phyloP scores from a whole-genome alignment of 768 basidiomycete genomes.

The Exidia glandulosa region DNA sequence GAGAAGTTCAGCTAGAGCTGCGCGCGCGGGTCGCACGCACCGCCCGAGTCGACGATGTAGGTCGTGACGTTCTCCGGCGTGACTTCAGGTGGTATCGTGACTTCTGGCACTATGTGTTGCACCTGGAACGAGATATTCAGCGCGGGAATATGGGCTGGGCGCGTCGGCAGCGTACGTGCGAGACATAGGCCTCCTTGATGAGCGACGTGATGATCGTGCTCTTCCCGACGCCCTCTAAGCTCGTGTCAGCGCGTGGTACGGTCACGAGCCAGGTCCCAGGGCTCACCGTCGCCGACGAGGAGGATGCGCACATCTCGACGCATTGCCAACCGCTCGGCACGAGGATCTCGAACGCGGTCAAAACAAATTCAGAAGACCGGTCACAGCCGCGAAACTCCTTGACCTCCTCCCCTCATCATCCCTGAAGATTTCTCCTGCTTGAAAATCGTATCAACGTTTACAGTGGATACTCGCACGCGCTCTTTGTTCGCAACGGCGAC shows the following conservation, averaged over 20 bases:
- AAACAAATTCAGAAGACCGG: neutral
- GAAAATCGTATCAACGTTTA: neutral
- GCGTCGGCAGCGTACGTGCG: conserved; percentile 49
- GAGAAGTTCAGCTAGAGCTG: neutral
- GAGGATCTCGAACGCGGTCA: neutral
- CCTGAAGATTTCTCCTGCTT: too few species aligned
- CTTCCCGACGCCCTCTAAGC: conserved; percentile 90
- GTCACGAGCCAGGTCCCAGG: neutral
- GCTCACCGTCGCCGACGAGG: conserved; percentile 85
- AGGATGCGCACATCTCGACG: conserved; percentile 89
- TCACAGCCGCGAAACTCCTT: too few species aligned
- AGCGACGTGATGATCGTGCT: conserved; percentile 93
- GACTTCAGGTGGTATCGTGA: conserved; percentile 95
- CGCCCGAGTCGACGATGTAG: conserved; percentile 94
- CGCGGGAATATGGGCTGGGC: neutral
- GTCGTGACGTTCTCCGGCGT: conserved; percentile 97
- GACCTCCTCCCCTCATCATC: too few species aligned
- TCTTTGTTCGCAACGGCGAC: neutral
- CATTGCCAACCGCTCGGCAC: conserved; percentile 30
- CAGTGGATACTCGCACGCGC: neutral
- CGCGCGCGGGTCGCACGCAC: conserved; percentile 33
- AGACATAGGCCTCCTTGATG: conserved; percentile 90
- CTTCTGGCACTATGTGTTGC: conserved; percentile 90
- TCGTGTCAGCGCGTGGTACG: conserved; percentile 6
- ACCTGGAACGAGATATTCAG: conserved; percentile 40